A percentile compares a stretch with the other conserved stretches of the same genome.
phyloP scores from a whole-genome alignment of 257 asterid species.

The Nicotiana paniculata region DNA sequence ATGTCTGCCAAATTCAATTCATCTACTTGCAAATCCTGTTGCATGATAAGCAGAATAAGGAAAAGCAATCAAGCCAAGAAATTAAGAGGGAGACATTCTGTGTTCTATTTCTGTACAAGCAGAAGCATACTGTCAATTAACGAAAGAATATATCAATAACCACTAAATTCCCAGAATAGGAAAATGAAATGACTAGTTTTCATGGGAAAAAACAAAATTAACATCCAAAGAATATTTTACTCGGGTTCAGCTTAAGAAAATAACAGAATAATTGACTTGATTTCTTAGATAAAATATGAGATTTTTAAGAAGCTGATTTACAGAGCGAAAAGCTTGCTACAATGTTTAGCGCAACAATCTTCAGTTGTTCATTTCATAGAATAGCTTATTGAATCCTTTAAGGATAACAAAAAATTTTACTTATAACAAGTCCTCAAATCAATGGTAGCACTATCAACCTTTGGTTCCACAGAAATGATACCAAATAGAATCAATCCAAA shows the following conservation, averaged over 20 bases:
- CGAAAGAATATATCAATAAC: not conserved
- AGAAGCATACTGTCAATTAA: not conserved
- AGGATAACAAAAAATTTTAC: not conserved
- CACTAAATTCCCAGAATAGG: not conserved
- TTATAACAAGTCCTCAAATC: not conserved
- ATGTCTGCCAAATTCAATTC: slow-evolving; percentile 65
- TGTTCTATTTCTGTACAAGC: not conserved
- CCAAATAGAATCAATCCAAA: not conserved
- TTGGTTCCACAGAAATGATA: not conserved
- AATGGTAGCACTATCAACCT: not conserved
- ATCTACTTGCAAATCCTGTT: slow-evolving; percentile 70
- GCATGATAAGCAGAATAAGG: slow-evolving; percentile 3
- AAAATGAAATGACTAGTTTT: not conserved
- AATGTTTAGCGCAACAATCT: not conserved
- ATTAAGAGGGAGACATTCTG: not conserved
- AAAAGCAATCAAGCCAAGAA: not conserved
- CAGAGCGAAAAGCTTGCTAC: not conserved
- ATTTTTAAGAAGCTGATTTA: not conserved
- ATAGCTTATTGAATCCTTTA: not conserved
- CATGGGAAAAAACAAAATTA: not conserved
- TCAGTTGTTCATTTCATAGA: not conserved
- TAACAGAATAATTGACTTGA: not conserved
- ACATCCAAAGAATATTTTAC: not conserved
- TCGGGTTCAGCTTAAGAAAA: not conserved
- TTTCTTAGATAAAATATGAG: not conserved